Percentiles rank a stretch among this genome's conserved stretches.
Conservation (phyloP, 768 basidiomycete species). For the Phaeotremella fagi region DNA sequence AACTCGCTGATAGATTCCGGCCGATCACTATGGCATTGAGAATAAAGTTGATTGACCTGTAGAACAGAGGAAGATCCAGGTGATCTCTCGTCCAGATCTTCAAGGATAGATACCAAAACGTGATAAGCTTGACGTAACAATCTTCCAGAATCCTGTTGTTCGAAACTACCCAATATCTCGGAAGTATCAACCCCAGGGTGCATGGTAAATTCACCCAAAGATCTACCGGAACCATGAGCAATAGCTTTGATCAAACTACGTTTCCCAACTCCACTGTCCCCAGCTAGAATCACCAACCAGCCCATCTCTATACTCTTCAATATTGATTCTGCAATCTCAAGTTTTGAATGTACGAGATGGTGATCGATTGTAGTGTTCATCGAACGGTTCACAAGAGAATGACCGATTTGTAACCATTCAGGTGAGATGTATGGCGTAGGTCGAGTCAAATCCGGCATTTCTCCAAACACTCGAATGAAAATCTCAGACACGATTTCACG, state of each 20-base stretch:
- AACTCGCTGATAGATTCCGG: not conserved
- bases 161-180: slow-evolving; percentile 92
- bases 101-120: slow-evolving; percentile 1
- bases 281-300: slow-evolving; percentile 87
- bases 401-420: slow-evolving; percentile 61
- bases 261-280: slow-evolving; percentile 70
- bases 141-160: slow-evolving; percentile 65
- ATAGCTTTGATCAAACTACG: slow-evolving; percentile 65
- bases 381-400: slow-evolving; percentile 52
- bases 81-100: not conserved
- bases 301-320: slow-evolving; percentile 66
- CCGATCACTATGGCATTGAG: not conserved
- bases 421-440: slow-evolving; percentile 43
- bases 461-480: slow-evolving; percentile 45
- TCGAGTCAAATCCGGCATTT: slow-evolving; percentile 51
- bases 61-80: not conserved
- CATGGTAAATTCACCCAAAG: slow-evolving; percentile 67
- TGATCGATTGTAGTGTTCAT: slow-evolving; percentile 31
- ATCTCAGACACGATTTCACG: slow-evolving; percentile 50
- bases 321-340: slow-evolving; percentile 68
- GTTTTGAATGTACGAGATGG: slow-evolving; percentile 59
- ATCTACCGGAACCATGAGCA: slow-evolving; percentile 65
- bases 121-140: slow-evolving; percentile 1
- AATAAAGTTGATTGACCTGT: not conserved
- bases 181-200: slow-evolving; percentile 85